Evolutionary conservation across 495 filamentous ascomycete species (phyloP).

Genomic region (Pyronema omphalodes): DNA sequence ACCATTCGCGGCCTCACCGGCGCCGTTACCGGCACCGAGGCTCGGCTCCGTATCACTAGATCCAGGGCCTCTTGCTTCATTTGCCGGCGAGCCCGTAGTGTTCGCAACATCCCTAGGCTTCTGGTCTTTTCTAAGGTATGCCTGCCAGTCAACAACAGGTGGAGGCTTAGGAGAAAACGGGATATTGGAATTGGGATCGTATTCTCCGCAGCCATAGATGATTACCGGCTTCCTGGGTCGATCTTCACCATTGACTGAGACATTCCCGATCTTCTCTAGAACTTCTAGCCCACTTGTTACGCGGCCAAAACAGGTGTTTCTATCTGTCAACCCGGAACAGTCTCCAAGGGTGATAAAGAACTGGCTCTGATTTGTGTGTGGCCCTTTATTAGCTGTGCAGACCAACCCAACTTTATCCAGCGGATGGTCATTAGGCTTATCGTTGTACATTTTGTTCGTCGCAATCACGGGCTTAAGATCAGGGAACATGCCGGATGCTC

Average conservation of each 20-base stretch:
- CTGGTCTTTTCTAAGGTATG: too few relatives aligned
- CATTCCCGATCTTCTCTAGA: constrained; percentile 21
- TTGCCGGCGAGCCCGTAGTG: too few relatives aligned
- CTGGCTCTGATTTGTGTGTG: constrained; percentile 30
- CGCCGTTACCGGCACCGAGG: too few relatives aligned
- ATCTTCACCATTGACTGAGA: constrained; percentile 27
- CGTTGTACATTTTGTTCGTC: constrained; percentile 38
- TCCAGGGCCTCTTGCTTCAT: too few relatives aligned
- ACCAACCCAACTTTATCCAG: constrained; percentile 29
- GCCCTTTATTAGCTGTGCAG: constrained; percentile 31
- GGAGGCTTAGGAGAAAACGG: too few relatives aligned
- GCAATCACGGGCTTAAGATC: constrained; percentile 26
- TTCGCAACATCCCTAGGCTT: too few relatives aligned
- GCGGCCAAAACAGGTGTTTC: constrained; percentile 29
- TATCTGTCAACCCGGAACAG: constrained; percentile 26
- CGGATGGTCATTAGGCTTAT: constrained; percentile 29
- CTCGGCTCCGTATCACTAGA: too few relatives aligned
- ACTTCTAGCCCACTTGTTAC: constrained; percentile 26
- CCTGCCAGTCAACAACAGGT: too few relatives aligned
- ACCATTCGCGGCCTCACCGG: too few relatives aligned
- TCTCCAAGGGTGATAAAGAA: constrained; percentile 31
- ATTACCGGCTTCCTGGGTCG: constrained; percentile 24
- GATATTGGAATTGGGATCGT: too few relatives aligned
- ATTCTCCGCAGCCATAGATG: constrained; percentile 25
- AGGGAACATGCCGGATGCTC: constrained; percentile 21